A percentile compares a stretch with the other conserved stretches of the same genome.
Evolutionary conservation across 1,139 yeast genomes (phyloP).

Genomic region (Sugiyamaella grinbergsii): DNA sequence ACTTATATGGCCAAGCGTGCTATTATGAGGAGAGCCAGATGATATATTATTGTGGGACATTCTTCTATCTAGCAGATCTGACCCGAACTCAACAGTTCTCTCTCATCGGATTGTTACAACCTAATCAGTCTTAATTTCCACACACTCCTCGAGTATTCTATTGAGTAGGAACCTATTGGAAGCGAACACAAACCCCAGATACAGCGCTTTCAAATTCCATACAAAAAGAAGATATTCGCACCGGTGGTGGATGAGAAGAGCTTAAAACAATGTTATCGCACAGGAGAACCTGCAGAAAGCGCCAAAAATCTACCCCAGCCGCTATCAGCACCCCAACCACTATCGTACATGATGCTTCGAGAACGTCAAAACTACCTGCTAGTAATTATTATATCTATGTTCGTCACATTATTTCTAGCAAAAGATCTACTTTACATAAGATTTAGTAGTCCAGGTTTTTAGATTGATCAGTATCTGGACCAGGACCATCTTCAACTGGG

Average conservation of each 20-base stretch:
- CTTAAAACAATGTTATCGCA: neutral
- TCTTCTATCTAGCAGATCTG: neutral
- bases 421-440: too few relatives aligned
- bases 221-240: too few relatives aligned
- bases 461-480: constrained; percentile 2
- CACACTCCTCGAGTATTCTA: too few relatives aligned
- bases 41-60: neutral
- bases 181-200: too few relatives aligned
- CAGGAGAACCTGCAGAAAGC: neutral
- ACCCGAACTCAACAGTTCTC: neutral
- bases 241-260: too few relatives aligned
- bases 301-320: neutral
- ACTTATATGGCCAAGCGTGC: neutral
- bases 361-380: too few relatives aligned
- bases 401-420: too few relatives aligned
- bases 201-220: too few relatives aligned
- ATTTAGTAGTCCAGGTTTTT: constrained; percentile 9
- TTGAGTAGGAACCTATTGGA: too few relatives aligned
- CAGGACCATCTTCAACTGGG: constrained; percentile 71
- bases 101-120: too few relatives aligned
- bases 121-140: too few relatives aligned
- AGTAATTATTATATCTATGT: too few relatives aligned
- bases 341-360: neutral
- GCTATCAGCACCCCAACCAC: constrained; percentile 2
- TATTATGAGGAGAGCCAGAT: neutral